Percentiles rank a stretch among this genome's conserved stretches.
Evolutionary conservation across 1,284 basidiomycete species (phyloP).

Genomic region (Melampsora occidentalis): DNA sequence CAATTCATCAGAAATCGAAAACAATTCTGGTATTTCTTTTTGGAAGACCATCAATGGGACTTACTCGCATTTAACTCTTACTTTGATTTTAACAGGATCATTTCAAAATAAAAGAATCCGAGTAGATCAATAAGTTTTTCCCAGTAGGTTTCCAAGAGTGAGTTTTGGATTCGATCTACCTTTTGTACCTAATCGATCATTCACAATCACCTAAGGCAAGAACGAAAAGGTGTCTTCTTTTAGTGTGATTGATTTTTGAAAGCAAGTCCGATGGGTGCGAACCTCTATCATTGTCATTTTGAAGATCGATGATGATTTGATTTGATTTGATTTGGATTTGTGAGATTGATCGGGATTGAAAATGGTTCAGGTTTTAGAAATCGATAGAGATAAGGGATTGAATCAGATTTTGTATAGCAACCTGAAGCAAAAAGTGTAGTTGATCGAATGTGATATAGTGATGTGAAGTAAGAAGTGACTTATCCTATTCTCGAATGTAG

Average conservation of each 20-base stretch:
- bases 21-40: no score
- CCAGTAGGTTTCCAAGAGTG: background rate
- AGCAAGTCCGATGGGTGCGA: background rate
- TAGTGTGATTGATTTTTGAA: background rate
- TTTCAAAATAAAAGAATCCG: constrained; percentile 52
- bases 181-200: constrained; percentile 94
- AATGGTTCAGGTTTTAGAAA: no score
- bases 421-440: no score
- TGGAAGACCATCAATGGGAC: background rate
- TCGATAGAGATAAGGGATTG: no score
- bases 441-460: no score
- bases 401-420: no score
- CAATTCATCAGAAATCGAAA: background rate
- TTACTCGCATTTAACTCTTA: constrained; percentile 48
- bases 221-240: background rate
- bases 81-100: constrained; percentile 65
- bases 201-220: constrained; percentile 74
- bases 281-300: constrained; percentile 7
- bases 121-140: background rate
- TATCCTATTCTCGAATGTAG: no score
- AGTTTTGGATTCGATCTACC: constrained; percentile 59
- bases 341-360: no score
- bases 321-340: no score
- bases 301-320: background rate
- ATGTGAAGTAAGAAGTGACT: no score